Conservation (phyloP, 2,329 filamentous ascomycete genomes). For the Pseudopyricularia javanii region DNA sequence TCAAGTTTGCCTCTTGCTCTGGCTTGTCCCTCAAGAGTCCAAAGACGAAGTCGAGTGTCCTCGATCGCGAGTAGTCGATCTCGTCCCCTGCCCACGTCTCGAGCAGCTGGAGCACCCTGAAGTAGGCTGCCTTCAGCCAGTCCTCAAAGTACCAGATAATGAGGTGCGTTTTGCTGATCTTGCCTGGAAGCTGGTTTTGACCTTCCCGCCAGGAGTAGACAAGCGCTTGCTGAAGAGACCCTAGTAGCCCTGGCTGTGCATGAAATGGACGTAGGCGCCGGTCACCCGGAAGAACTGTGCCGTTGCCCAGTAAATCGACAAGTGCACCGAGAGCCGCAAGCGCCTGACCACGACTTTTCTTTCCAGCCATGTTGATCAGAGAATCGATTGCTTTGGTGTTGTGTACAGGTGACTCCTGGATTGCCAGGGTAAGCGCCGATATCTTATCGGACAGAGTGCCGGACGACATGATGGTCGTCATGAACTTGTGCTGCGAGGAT, state of each 20-base stretch:
- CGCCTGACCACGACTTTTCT: constrained; percentile 86
- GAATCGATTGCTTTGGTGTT: constrained; percentile 83
- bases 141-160: constrained; percentile 88
- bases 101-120: constrained; percentile 81
- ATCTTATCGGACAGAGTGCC: constrained; percentile 96
- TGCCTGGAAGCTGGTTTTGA: constrained; percentile 58
- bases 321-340: constrained; percentile 85
- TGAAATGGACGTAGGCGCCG: constrained; percentile 71
- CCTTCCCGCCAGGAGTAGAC: constrained; percentile 50
- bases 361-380: constrained; percentile 70
- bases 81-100: constrained; percentile 93
- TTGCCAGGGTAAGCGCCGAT: constrained; percentile 82
- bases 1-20: constrained; percentile 88
- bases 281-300: constrained; percentile 70
- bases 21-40: constrained; percentile 90
- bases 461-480: constrained; percentile 92
- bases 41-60: constrained; percentile 82
- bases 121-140: constrained; percentile 89
- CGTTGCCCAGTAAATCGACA: constrained; percentile 87
- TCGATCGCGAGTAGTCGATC: constrained; percentile 81
- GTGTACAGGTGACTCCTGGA: constrained; percentile 93
- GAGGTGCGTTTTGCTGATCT: constrained; percentile 64
- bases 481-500: constrained; percentile 86
- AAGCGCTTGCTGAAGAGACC: constrained; percentile 49
- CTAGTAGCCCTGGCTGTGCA: constrained; percentile 64